Base-by-base conservation (phyloP, 1,284 basidiomycete genomes). In the Vanrija humicola region DNA sequence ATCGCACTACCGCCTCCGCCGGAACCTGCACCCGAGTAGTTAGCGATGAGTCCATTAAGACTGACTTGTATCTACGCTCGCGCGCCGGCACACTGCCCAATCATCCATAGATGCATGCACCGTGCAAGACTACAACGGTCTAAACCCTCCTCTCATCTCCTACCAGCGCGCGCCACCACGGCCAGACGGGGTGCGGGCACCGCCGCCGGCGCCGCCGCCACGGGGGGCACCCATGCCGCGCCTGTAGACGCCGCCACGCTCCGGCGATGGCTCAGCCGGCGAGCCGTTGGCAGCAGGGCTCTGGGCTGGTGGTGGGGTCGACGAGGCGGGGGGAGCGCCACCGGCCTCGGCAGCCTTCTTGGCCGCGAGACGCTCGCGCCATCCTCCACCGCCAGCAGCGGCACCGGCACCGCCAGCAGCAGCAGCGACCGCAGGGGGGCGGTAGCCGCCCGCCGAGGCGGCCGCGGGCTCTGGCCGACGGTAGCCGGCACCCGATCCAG, bases 211-310 rank as follows among this genome's bases (percentile, higher is more conserved):
- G 39, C 44, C 48, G 21, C 46, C 50, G 9, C 26, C 8, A 15
- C 46, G 84, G 79, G 12, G 78, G 79, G 55, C 86, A 78, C 86
- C 85, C 86, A 72, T 73, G 19, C 80, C 80, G 44, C 76, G 77
- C 43, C 79, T 50, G 45, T 46, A 56, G 21, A 48, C 50, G 10
- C 48, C 48, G 18, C 45, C 50, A 38, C 52, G 48, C 21, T 39
- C 52, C 16, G 34, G 26, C 19, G 39, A 40, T 29, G 52, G 43
- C 38, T 43, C 47, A 8, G 29, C 52, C 19, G 54, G 54, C n/a
- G 54, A 47, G 14, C 39, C 39, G 39, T 55, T 50, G 28, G 54
- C 48, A 3, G 43, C 48, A 10, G 48, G 42, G 14, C 38, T 43
- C 34, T 21, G 48, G 7, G 39, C 44, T 34, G 43, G 84, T 21